Percentiles rank a stretch among this genome's conserved stretches.
phyloP scores from a whole-genome alignment of 140 eudicot genomes.

The Artemisia princeps region DNA sequence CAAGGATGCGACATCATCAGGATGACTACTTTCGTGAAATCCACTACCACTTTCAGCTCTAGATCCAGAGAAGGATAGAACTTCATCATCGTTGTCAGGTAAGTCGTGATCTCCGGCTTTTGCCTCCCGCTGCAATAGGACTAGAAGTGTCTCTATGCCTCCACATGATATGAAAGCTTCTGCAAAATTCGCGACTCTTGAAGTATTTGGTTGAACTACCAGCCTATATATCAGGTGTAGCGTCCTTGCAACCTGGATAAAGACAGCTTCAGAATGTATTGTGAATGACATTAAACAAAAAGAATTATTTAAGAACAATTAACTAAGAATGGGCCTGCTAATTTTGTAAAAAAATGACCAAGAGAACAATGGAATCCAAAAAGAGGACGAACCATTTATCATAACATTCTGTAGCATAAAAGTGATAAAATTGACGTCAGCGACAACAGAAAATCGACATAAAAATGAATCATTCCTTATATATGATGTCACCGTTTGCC shows the following conservation, averaged over 20 bases:
- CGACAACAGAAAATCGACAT: too few relatives aligned
- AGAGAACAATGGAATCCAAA: too few relatives aligned
- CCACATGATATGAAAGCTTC: constrained; percentile 91
- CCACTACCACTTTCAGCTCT: constrained; percentile 27
- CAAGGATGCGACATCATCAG: constrained; percentile 28
- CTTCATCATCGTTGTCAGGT: constrained; percentile 31
- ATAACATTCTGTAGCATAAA: too few relatives aligned
- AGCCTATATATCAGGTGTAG: constrained; percentile 75
- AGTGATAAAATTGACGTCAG: too few relatives aligned
- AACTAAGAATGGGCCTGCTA: too few relatives aligned
- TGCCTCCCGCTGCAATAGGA: constrained; percentile 83
- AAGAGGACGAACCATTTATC: too few relatives aligned
- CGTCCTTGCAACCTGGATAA: constrained; percentile 77
- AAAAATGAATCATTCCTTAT: too few relatives aligned
- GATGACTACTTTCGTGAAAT: constrained; percentile 22
- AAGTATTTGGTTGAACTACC: constrained; percentile 79
- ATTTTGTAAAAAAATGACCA: too few relatives aligned
- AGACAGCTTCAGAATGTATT: constrained; percentile 12
- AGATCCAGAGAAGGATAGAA: constrained; percentile 18
- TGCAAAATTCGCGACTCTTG: constrained; percentile 76
- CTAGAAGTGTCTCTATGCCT: constrained; percentile 91
- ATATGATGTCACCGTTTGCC: too few relatives aligned
- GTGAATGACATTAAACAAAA: too few relatives aligned
- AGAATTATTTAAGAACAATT: too few relatives aligned
- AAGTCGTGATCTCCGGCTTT: constrained; percentile 55